Percentiles rank a stretch among this genome's conserved stretches.
Conservation (phyloP, 257 asterid species). For the Misopates orontium region DNA sequence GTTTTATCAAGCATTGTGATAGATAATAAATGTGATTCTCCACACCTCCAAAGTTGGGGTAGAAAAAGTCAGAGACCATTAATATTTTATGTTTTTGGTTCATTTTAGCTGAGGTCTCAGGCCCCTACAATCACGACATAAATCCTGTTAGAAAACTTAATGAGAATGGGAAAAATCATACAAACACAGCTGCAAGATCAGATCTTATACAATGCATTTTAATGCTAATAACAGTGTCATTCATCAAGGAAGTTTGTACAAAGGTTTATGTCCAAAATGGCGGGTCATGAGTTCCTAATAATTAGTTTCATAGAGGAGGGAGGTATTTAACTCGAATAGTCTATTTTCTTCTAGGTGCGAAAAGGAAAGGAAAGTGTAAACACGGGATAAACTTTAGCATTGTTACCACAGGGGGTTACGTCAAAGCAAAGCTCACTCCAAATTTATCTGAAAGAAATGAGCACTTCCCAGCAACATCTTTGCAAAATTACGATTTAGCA, state of each 20-base stretch:
- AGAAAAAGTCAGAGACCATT: constrained; percentile 93
- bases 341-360: neutral
- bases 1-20: constrained; percentile 85
- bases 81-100: constrained; percentile 60
- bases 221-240: too few relatives aligned
- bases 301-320: neutral
- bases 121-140: constrained; percentile 6
- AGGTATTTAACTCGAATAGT: neutral
- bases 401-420: constrained; percentile 38
- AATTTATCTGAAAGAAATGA: constrained; percentile 8
- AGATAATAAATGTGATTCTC: constrained; percentile 93
- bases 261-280: too few relatives aligned
- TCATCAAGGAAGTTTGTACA: too few relatives aligned
- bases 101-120: constrained; percentile 42
- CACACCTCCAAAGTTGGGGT: constrained; percentile 95
- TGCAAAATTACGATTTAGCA: neutral
- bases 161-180: constrained; percentile 1
- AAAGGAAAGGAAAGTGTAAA: neutral
- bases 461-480: constrained; percentile 29
- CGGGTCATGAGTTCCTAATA: too few relatives aligned
- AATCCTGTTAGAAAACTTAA: constrained; percentile 2
- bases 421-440: constrained; percentile 21
- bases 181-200: too few relatives aligned
- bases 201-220: too few relatives aligned
- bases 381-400: neutral